phyloP scores from a whole-genome alignment of 345 rosid species.

The Orychophragmus violaceus region DNA sequence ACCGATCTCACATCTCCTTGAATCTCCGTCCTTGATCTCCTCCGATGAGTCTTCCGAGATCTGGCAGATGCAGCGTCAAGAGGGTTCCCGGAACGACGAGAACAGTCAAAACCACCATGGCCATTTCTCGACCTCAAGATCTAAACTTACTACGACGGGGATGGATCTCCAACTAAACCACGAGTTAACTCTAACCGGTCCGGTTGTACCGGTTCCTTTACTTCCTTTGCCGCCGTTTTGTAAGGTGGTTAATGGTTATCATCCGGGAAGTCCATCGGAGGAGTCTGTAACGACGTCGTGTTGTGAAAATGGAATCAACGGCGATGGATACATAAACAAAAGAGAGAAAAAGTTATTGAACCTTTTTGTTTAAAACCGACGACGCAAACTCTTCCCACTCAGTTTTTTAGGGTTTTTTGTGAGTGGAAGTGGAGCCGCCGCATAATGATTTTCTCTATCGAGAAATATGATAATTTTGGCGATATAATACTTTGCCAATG shows the following conservation, averaged over 20 bases:
- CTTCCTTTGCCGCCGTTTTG: conserved; percentile 16
- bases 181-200: neutral
- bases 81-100: conserved; percentile 10
- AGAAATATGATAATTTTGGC: conserved; percentile 52
- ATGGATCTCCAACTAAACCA: conserved; percentile 4
- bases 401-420: conserved; percentile 9
- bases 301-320: conserved; percentile 40
- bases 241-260: conserved; percentile 27
- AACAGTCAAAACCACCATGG: conserved; percentile 23
- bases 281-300: conserved; percentile 79
- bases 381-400: conserved; percentile 2
- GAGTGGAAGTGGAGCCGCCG: conserved; percentile 3
- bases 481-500: conserved; percentile 10
- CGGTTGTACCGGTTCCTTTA: neutral
- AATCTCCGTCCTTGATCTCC: conserved; percentile 31
- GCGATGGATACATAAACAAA: conserved; percentile 24
- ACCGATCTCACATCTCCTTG: conserved; percentile 29
- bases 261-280: conserved; percentile 73
- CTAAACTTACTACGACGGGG: conserved; percentile 36
- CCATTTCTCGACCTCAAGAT: conserved; percentile 54
- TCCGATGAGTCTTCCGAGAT: conserved; percentile 57
- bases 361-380: conserved; percentile 37
- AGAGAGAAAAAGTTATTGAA: conserved; percentile 25
- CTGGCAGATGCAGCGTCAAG: conserved; percentile 21
- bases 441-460: conserved; percentile 51